Base-by-base conservation (phyloP, 352 stramenopile genomes). In the Phytophthora ohioensis region DNA sequence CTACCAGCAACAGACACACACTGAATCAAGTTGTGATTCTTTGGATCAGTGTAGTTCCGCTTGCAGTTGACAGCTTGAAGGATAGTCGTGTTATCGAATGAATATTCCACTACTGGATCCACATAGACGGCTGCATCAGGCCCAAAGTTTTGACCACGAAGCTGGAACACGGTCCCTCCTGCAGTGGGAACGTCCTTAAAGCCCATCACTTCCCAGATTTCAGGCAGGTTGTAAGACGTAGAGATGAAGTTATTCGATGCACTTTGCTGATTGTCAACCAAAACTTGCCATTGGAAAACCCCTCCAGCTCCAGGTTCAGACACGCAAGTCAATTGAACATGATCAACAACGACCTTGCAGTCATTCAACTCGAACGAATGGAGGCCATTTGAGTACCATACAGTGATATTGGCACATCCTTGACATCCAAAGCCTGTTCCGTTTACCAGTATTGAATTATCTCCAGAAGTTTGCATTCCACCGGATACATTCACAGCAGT, bases 91-190 rank as follows among this genome's bases (percentile, higher is more conserved):
- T 60, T 64, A 35, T 87, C 69, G 7, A 72, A 71, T 0, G 80
- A 85, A 68, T 88, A 88, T 39, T 89, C 79, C 8, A 91, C 78
- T 2, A 85, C 34, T 1, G 82, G 80, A 47, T 89, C 79, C 27
- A 61, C 46, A 59, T 81, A 91, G 11, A 84, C 43, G 3, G 82
- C 71, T 8, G 47, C 64, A 36, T 89, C 77, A 5, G 80, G 82
- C 4, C 79, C 82, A 58, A 91, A 89, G 48, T 89, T 80, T 35
- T 57, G 57, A 3, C 82, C 82, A 69, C 79, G 76, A 8, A 91
- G 49, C 42, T 76, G 76, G 46, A 80, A 91, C 0, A 88, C 66
- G 7, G 80, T 78, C 5, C 75, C 79, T 4, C 80, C 82, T 17
- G 65, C 30, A 1, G 82, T 91, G 1, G 79, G 63, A 4, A 88